Conservation (phyloP, 2,329 filamentous ascomycete genomes). For the Aaosphaeria pasadenensis region DNA sequence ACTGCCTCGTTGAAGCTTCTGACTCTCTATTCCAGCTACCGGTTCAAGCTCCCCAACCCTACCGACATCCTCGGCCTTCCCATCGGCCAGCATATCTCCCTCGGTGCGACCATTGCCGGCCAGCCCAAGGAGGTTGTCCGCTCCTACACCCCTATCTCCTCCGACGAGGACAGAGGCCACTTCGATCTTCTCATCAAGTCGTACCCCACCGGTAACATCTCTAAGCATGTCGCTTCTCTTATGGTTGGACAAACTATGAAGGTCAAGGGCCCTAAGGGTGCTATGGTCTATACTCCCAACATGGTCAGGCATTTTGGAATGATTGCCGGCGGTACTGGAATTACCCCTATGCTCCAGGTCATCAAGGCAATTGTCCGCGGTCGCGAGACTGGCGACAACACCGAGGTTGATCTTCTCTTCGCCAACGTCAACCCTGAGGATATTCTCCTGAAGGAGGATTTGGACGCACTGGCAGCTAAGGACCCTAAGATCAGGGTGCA, state of each 20-base stretch:
- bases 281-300: conserved; percentile 96
- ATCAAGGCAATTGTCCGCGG: conserved; percentile 86
- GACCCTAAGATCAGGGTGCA: conserved; percentile 82
- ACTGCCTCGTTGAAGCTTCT: neutral
- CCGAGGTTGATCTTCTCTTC: conserved; percentile 91
- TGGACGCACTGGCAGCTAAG: conserved; percentile 73
- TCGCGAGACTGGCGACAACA: conserved; percentile 71
- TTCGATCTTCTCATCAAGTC: conserved; percentile 98
- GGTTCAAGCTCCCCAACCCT: conserved; percentile 77
- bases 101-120: conserved; percentile 59
- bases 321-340: conserved; percentile 96
- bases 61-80: conserved; percentile 88
- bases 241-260: conserved; percentile 77
- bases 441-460: conserved; percentile 88
- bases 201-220: conserved; percentile 97
- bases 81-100: conserved; percentile 98
- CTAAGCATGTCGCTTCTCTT: conserved; percentile 82
- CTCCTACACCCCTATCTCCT: conserved; percentile 43
- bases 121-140: conserved; percentile 42
- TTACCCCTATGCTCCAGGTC: conserved; percentile 97
- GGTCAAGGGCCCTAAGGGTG: conserved; percentile 91
- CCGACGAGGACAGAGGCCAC: conserved; percentile 63
- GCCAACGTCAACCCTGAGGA: conserved; percentile 93
- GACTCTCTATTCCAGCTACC: conserved; percentile 61
- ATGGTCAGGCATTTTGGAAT: conserved; percentile 96